Percentiles rank a stretch among this genome's conserved stretches.
Evolutionary conservation across 1,284 basidiomycete genomes (phyloP).

Genomic region (Heliocybe sulcata): DNA sequence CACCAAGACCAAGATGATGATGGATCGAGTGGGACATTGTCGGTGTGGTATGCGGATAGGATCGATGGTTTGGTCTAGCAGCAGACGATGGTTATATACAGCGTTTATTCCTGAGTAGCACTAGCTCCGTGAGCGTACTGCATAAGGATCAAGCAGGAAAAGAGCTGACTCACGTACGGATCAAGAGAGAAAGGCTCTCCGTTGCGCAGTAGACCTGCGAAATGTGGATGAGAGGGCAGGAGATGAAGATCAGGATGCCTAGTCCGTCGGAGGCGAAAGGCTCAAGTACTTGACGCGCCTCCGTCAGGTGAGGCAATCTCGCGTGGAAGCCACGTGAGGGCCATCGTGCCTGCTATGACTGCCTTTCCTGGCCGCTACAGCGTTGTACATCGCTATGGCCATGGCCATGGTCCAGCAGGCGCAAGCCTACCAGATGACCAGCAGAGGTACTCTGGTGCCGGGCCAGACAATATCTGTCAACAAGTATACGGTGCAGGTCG

Average conservation of each 20-base stretch:
- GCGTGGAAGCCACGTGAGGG: background rate
- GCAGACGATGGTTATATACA: background rate
- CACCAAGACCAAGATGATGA: background rate
- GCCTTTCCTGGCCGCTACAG: background rate
- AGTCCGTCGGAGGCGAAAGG: background rate
- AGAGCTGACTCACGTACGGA: background rate
- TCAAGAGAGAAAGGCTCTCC: background rate
- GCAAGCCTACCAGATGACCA: conserved; percentile 5
- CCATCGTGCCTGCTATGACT: background rate
- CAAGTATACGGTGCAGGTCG: conserved; percentile 81
- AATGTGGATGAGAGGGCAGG: background rate
- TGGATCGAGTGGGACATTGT: conserved; percentile 7
- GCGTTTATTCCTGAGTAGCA: background rate
- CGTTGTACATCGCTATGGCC: background rate
- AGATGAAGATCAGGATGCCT: background rate
- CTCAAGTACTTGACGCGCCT: background rate
- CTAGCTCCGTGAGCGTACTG: background rate
- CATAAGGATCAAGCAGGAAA: background rate
- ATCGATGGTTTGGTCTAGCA: background rate
- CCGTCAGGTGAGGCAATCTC: background rate
- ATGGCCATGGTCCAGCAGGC: conserved; percentile 1
- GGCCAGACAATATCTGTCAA: conserved; percentile 91
- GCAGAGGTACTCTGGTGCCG: conserved; percentile 62
- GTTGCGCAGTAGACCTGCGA: background rate
- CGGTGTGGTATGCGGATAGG: background rate